Evolutionary conservation across 305 asterid species (phyloP).

Genomic region (Ruellia speciosa): DNA sequence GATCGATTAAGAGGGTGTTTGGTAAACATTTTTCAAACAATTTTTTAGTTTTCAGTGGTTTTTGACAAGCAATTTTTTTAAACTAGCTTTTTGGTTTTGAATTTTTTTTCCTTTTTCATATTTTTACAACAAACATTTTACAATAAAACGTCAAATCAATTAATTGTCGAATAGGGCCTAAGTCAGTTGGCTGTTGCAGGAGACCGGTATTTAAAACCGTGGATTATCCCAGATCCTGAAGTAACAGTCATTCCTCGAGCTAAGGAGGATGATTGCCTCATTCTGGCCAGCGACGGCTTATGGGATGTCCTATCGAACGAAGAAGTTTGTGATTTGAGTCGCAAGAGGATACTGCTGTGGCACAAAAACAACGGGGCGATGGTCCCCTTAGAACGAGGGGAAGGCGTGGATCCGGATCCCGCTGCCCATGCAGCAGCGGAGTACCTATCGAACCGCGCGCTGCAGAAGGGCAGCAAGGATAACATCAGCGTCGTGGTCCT

Average conservation of each 20-base stretch:
- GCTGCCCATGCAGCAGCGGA: constrained; percentile 94
- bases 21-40: too few species aligned
- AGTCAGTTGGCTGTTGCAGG: constrained; percentile 36
- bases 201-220: constrained; percentile 86
- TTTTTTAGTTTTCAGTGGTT: too few species aligned
- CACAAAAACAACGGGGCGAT: constrained; percentile 44
- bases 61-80: too few species aligned
- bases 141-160: too few species aligned
- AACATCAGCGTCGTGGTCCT: constrained; percentile 66
- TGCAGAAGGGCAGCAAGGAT: constrained; percentile 89
- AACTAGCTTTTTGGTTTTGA: too few species aligned
- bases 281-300: constrained; percentile 89
- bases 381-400: constrained; percentile 50
- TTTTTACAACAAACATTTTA: too few species aligned
- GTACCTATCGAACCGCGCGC: constrained; percentile 68
- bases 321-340: constrained; percentile 81
- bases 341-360: constrained; percentile 68
- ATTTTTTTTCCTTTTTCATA: too few species aligned
- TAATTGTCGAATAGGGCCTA: neutral
- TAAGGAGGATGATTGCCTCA: constrained; percentile 73
- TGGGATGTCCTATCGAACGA: constrained; percentile 96
- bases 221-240: constrained; percentile 90
- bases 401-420: constrained; percentile 87
- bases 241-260: constrained; percentile 64
- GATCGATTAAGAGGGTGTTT: too few species aligned